Evolutionary conservation across 139 green algal species (phyloP), one percentile per base, ranked within the genome.

Genomic region (Mesotaenium endlicherianum): DNA sequence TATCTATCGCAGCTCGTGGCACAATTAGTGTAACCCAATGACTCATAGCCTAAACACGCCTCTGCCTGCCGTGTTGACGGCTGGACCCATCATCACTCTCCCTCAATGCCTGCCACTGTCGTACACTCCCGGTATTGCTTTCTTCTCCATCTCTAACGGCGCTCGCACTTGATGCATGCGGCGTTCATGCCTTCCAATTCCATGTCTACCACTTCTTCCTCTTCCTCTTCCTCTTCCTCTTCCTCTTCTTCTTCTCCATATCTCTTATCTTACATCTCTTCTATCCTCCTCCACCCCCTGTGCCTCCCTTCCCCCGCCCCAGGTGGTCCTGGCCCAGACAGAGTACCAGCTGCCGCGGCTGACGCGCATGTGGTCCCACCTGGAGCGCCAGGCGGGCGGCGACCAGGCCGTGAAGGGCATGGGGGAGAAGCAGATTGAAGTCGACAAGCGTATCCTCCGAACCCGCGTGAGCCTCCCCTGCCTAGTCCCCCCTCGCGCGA

Each of bases 381-480:
- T 99, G 86, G 96, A 99, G 83, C 75, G 96, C 1, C 95, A 98
- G 90, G 88, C 89, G 0, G 67, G 91, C 0, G 94, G 95, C 0
- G n/a, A n/a, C n/a, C n/a, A n/a, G n/a, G 91, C 92, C 70, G 91
- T 95, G 38, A 93, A 95, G 87, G 92, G 88, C 86, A 95, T 97
- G 93, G 96, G 96, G 75, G 96, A 99, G 91, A 98, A 98, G 91
- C 96, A 99, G 91, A 97, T 97, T 49, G 96, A 98, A 88, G 93
- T 98, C 17, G 96, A 99, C 88, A 96, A 95, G 89, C 94, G 96
- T 1, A 84, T 99, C 70, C 67, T 92, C 38, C 44, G 55, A 16
- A 82, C 82, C 38, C 42, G 60, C 20, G 81, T 88, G n/a, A n/a
- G n/a, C n/a, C n/a, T n/a, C n/a, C n/a, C n/a, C n/a, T n/a, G n/a